phyloP scores from a whole-genome alignment of 1,284 basidiomycete species.

The Neotropicomus parvogracilis region DNA sequence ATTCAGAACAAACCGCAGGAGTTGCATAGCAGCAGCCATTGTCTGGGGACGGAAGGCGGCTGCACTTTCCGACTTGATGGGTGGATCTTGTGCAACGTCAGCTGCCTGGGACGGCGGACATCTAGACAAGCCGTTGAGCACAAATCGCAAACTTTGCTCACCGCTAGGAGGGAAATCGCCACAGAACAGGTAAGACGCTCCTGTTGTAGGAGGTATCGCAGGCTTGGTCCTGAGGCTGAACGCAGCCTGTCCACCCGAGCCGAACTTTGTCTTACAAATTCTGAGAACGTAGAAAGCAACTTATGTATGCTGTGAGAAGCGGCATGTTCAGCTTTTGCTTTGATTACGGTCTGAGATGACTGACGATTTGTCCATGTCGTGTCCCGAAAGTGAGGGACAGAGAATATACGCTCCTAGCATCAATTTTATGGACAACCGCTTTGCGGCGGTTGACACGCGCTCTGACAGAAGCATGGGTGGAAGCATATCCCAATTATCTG shows the following conservation, averaged over 20 bases:
- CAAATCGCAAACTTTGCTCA: slow-evolving; percentile 29
- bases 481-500: slow-evolving; percentile 49
- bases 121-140: neutral
- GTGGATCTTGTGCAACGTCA: slow-evolving; percentile 13
- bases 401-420: slow-evolving; percentile 55
- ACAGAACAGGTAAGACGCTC: slow-evolving; percentile 49
- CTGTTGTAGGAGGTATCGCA: slow-evolving; percentile 25
- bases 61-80: neutral
- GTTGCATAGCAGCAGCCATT: slow-evolving; percentile 40
- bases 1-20: slow-evolving; percentile 43
- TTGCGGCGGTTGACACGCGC: slow-evolving; percentile 53
- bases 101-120: slow-evolving; percentile 18
- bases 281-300: slow-evolving; percentile 19
- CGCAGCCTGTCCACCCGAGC: slow-evolving; percentile 12
- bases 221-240: slow-evolving; percentile 3
- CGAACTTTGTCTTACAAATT: slow-evolving; percentile 24
- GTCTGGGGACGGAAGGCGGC: slow-evolving; percentile 46
- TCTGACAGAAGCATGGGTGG: slow-evolving; percentile 43
- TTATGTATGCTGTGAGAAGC: slow-evolving; percentile 17
- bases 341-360: slow-evolving; percentile 9
- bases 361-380: slow-evolving; percentile 18
- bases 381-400: slow-evolving; percentile 30
- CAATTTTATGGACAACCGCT: slow-evolving; percentile 52
- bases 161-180: slow-evolving; percentile 53
- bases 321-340: neutral